Percentiles rank a stretch among this genome's conserved stretches.
Evolutionary conservation across 345 rosid species (phyloP).

Genomic region (Bruguiera parviflora): DNA sequence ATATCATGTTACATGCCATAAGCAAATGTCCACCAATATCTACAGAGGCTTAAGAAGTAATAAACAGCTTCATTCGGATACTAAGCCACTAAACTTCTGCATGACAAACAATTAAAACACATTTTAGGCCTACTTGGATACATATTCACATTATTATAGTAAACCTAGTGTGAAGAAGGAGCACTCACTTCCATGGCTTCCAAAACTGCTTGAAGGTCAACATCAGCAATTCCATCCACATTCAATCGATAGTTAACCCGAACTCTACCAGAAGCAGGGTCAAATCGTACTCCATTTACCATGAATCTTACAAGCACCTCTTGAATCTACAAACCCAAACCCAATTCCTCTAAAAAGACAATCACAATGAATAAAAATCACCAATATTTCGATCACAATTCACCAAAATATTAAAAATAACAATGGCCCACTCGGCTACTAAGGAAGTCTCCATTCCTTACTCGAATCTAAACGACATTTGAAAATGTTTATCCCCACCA

Average conservation of each 20-base stretch:
- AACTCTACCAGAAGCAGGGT: conserved; percentile 45
- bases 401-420: conserved; percentile 7
- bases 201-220: conserved; percentile 56
- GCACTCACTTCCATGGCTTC: conserved; percentile 83
- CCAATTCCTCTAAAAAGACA: conserved; percentile 51
- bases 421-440: not conserved
- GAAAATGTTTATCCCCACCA: not conserved
- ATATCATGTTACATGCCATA: no score
- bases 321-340: conserved; percentile 91
- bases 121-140: no score
- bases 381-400: conserved; percentile 26
- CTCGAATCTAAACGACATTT: not conserved
- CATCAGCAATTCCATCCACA: conserved; percentile 45
- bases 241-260: conserved; percentile 49
- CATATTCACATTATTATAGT: not conserved
- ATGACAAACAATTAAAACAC: no score
- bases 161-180: conserved; percentile 1
- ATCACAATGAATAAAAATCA: conserved; percentile 42
- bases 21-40: not conserved
- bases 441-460: not conserved
- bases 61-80: no score
- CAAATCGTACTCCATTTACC: conserved; percentile 71
- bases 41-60: not conserved
- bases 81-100: no score
- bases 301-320: conserved; percentile 62